Conservation (phyloP, 345 rosid species). For the Nephelium lappaceum region DNA sequence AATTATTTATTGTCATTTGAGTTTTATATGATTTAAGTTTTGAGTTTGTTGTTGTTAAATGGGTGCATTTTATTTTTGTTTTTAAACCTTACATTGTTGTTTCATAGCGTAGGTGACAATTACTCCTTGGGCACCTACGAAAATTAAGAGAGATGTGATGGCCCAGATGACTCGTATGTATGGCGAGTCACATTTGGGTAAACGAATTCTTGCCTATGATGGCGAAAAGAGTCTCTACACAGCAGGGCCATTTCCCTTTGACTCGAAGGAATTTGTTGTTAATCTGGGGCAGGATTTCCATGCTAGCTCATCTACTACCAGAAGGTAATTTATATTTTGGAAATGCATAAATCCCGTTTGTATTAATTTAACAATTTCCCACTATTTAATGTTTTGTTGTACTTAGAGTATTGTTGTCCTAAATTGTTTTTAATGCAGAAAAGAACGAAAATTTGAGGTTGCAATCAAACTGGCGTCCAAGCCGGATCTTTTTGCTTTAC, state of each 20-base stretch:
- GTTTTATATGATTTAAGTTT: neutral
- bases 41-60: too few relatives aligned
- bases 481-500: slow-evolving; percentile 49
- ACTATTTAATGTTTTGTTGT: neutral
- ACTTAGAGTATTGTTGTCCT: neutral
- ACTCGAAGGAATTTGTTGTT: slow-evolving; percentile 56
- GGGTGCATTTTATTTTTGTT: neutral
- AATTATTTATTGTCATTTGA: neutral
- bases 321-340: slow-evolving; percentile 24
- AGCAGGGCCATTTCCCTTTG: slow-evolving; percentile 71
- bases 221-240: slow-evolving; percentile 70
- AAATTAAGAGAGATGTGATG: slow-evolving; percentile 44
- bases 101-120: slow-evolving; percentile 48
- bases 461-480: slow-evolving; percentile 43
- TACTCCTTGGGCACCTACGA: slow-evolving; percentile 56
- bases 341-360: neutral
- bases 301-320: slow-evolving; percentile 22
- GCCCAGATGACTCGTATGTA: slow-evolving; percentile 18
- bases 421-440: slow-evolving; percentile 33
- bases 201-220: slow-evolving; percentile 60
- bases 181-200: slow-evolving; percentile 37
- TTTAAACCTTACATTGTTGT: neutral
- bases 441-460: slow-evolving; percentile 56
- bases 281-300: slow-evolving; percentile 26
- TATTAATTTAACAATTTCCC: neutral